Conservation (phyloP, 805 yeast species). For the Myxozyma vanderwaltii region DNA sequence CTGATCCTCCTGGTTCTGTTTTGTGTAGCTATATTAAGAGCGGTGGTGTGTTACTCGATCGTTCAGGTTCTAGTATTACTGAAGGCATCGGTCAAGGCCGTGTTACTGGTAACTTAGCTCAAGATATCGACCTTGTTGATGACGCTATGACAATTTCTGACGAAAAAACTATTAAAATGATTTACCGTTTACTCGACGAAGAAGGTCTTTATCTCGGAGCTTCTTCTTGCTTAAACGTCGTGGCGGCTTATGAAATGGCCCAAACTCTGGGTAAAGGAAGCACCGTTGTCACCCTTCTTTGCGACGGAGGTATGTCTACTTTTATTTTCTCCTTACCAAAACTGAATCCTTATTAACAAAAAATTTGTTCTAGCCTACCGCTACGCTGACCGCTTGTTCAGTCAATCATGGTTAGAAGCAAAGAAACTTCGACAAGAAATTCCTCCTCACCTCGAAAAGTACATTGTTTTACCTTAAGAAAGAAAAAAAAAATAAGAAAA, state of each 20-base stretch:
- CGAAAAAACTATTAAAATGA: slow-evolving; percentile 78
- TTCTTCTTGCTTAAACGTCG: slow-evolving; percentile 86
- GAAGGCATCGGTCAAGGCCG: slow-evolving; percentile 98
- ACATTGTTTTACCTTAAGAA: slow-evolving; percentile 53
- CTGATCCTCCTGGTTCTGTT: slow-evolving; percentile 94
- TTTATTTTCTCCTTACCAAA: neutral
- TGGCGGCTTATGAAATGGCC: slow-evolving; percentile 82
- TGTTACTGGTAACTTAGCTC: slow-evolving; percentile 77
- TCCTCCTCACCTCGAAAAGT: slow-evolving; percentile 71
- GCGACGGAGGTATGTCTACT: slow-evolving; percentile 61
- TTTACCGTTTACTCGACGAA: slow-evolving; percentile 78
- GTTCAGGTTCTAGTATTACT: slow-evolving; percentile 84
- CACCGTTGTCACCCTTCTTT: slow-evolving; percentile 83
- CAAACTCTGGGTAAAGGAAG: slow-evolving; percentile 69
- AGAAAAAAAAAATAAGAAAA: no score
- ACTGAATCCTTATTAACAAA: neutral
- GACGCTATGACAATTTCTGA: slow-evolving; percentile 81
- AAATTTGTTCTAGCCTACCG: slow-evolving; percentile 47
- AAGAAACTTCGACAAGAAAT: slow-evolving; percentile 63
- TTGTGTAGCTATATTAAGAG: slow-evolving; percentile 75
- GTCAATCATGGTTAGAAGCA: slow-evolving; percentile 70
- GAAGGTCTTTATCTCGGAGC: slow-evolving; percentile 93
- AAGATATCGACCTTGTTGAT: slow-evolving; percentile 72
- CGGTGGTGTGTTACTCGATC: slow-evolving; percentile 65
- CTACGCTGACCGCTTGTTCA: slow-evolving; percentile 78